Percentiles rank a stretch among this genome's conserved stretches.
These are phyloP conservation scores for Auriscalpium vulgare DNA, from an alignment of 768 basidiomycete species.

Conservation along the genomic window DNA sequence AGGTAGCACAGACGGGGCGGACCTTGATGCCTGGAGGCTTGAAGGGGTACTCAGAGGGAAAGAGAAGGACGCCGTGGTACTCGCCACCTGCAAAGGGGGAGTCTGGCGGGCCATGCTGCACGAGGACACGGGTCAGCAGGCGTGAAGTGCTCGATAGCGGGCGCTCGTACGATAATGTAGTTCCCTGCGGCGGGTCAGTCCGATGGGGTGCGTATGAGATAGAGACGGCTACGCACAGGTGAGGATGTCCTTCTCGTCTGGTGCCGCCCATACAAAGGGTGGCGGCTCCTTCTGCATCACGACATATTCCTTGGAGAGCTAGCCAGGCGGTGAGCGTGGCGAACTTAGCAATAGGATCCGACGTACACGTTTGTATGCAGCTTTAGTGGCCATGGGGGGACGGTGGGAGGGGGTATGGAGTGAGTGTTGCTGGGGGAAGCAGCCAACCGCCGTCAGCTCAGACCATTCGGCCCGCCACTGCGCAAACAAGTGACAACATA, in stretches of 20 bases:
- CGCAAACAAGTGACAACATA: constrained; percentile 10
- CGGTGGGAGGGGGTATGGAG: background rate
- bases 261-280: constrained; percentile 91
- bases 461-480: constrained; percentile 18
- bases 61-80: constrained; percentile 87
- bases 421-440: background rate
- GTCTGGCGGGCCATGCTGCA: constrained; percentile 87
- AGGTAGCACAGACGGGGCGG: constrained; percentile 12
- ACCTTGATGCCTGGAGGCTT: constrained; percentile 97
- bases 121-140: constrained; percentile 9
- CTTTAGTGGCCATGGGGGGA: constrained; percentile 71
- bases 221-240: constrained; percentile 56
- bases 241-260: constrained; percentile 96
- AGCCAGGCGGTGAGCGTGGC: constrained; percentile 9
- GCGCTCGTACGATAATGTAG: constrained; percentile 71
- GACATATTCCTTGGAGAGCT: constrained; percentile 86
- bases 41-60: constrained; percentile 93
- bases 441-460: constrained; percentile 20
- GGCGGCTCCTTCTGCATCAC: constrained; percentile 90
- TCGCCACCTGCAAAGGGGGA: constrained; percentile 88
- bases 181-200: constrained; percentile 56
- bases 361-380: constrained; percentile 73
- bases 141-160: background rate
- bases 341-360: constrained; percentile 10
- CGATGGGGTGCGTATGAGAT: background rate